Evolutionary conservation across 2,329 filamentous ascomycete species (phyloP).

Genomic region (Chrysoporthe deuterocubensis): DNA sequence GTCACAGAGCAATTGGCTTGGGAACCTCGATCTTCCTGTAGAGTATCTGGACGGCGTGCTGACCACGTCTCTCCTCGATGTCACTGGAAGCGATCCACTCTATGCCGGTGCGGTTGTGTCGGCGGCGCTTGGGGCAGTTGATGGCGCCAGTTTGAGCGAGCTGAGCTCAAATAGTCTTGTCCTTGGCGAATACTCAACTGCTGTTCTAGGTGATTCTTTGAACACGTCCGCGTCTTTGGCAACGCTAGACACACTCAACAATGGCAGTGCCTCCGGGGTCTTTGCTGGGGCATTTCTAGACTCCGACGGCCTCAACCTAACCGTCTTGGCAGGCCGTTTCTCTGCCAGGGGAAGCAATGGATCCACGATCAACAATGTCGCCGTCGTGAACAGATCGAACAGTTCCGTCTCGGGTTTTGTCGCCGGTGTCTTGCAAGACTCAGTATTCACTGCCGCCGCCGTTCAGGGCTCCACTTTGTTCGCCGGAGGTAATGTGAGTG

Average conservation of each 20-base stretch:
- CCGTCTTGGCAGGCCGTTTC: constrained; percentile 88
- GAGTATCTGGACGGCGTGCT: constrained; percentile 74
- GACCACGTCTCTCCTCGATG: constrained; percentile 67
- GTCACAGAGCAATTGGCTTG: constrained; percentile 83
- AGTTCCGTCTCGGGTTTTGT: constrained; percentile 69
- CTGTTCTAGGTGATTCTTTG: constrained; percentile 48
- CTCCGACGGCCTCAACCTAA: constrained; percentile 73
- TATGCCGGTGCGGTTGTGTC: constrained; percentile 85
- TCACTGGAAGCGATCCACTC: constrained; percentile 66
- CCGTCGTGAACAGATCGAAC: constrained; percentile 79
- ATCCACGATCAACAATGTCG: constrained; percentile 75
- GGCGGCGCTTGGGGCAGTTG: constrained; percentile 72
- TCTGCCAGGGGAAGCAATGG: constrained; percentile 70
- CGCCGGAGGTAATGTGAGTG: constrained; percentile 80
- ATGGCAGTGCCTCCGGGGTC: constrained; percentile 65
- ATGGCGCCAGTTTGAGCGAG: constrained; percentile 66
- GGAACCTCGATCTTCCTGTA: constrained; percentile 70
- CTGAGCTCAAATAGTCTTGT: constrained; percentile 14
- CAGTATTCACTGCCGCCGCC: constrained; percentile 75
- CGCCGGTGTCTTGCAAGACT: constrained; percentile 68
- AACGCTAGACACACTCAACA: constrained; percentile 51
- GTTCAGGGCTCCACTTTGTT: constrained; percentile 72
- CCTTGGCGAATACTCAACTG: constrained; percentile 62
- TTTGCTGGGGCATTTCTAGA: constrained; percentile 79
- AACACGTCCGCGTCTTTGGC: constrained; percentile 39